Base-by-base conservation (phyloP, 371 early-diverging fungal genomes). In the Zopfochytrium polystomum region DNA sequence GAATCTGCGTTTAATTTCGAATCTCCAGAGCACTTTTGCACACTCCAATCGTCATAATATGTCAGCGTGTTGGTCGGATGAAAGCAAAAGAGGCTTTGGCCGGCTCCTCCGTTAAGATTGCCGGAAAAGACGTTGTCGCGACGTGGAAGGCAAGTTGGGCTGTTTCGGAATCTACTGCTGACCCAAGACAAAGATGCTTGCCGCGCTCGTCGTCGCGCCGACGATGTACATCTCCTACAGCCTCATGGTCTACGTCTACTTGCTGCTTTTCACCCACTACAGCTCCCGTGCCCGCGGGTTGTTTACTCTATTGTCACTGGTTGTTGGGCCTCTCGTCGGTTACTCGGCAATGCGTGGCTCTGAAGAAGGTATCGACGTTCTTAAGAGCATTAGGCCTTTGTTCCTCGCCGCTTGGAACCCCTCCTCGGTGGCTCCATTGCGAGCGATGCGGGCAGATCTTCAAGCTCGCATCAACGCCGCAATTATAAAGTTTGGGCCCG, bases 141-240 rank as follows among this genome's bases (percentile, higher is more conserved):
- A 95, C 97, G 15, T 97, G 98, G 98, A 96, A 96, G n/a, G n/a
- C n/a, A n/a, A 65, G 78, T 96, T 5, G 72, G 20, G 7, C 3
- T 49, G 20, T 4, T 42, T 42, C 32, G 30, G 26, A 32, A 13
- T 20, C 93, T n/a, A 88, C 82, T 3, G n/a, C n/a, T n/a, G n/a
- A n/a, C n/a, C n/a, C n/a, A n/a, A n/a, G n/a, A n/a, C n/a, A n/a
- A 68, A 92, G 11, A 93, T 90, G 59, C 76, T 83, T 2, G 71
- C 87, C 3, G 94, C 94, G 32, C 48, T 67, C 11, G 65, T 73
- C 31, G 56, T 63, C 25, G 46, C 60, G 1, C 55, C 59, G 23
- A 53, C 45, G 42, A 46, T 66, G 43, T 65, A 73, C 75, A 60
- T 45, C 60, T 63, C 65, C 45, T 55, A 58, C 65, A 48, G 68